These are phyloP conservation scores for Wickerhamomyces xylosicus DNA, from an alignment of 805 yeast genomes.

Conservation along the genomic window DNA sequence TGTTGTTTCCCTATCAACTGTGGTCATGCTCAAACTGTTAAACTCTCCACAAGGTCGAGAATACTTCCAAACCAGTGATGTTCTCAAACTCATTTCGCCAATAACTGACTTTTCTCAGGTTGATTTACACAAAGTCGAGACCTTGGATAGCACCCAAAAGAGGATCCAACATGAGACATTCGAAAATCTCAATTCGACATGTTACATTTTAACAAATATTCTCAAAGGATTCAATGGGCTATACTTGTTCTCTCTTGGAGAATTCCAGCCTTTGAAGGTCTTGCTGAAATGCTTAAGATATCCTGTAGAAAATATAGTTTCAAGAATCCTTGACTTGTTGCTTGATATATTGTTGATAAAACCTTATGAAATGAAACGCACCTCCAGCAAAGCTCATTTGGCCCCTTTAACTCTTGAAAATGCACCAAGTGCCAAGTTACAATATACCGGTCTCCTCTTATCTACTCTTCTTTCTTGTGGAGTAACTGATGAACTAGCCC, in stretches of 20 bases:
- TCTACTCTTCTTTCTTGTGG: conserved; percentile 45
- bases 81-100: conserved; percentile 54
- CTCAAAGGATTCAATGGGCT: conserved; percentile 74
- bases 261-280: conserved; percentile 44
- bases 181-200: conserved; percentile 41
- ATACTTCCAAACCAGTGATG: conserved; percentile 47
- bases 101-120: conserved; percentile 53
- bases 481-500: conserved; percentile 36
- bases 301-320: conserved; percentile 46
- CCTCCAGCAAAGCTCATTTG: conserved; percentile 10
- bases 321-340: conserved; percentile 59
- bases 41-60: conserved; percentile 46
- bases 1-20: conserved; percentile 30
- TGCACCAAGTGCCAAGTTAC: conserved; percentile 40
- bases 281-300: conserved; percentile 52
- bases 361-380: conserved; percentile 27
- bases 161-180: neutral
- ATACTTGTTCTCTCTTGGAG: conserved; percentile 46
- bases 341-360: conserved; percentile 55
- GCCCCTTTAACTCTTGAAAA: conserved; percentile 26
- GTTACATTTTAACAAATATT: conserved; percentile 47
- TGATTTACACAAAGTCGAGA: conserved; percentile 38
- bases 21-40: conserved; percentile 42
- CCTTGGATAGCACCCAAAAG: neutral
- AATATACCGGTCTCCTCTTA: conserved; percentile 55